Conservation (phyloP, 2,329 filamentous ascomycete genomes). For the Stemphylium vesicarium region DNA sequence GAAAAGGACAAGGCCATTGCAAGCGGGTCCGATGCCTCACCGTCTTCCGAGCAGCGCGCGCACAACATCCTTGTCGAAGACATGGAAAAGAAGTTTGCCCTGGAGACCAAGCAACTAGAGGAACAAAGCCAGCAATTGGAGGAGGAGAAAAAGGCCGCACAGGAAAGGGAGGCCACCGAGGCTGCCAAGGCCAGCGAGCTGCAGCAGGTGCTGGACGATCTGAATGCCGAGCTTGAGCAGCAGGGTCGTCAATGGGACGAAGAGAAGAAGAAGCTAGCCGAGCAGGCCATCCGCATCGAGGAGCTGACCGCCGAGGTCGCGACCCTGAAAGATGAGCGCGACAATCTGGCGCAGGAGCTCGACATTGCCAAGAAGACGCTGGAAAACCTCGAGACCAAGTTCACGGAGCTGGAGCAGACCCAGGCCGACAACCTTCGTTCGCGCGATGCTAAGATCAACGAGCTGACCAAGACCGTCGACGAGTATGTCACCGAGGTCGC, state of each 20-base stretch:
- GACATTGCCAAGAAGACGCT: constrained; percentile 32
- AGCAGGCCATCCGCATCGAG: constrained; percentile 40
- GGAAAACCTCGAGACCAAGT: constrained; percentile 36
- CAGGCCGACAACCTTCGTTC: constrained; percentile 33
- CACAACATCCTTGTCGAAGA: constrained; percentile 39
- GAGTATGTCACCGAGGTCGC: constrained; percentile 31
- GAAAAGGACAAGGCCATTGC: constrained; percentile 42
- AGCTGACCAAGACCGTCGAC: constrained; percentile 35
- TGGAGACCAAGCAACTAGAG: constrained; percentile 42
- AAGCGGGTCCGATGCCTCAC: constrained; percentile 18
- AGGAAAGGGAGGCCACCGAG: constrained; percentile 42
- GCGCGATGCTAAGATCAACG: constrained; percentile 39
- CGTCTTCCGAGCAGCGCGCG: constrained; percentile 22
- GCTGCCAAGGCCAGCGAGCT: constrained; percentile 42
- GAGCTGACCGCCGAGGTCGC: constrained; percentile 32
- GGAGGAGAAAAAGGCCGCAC: constrained; percentile 38
- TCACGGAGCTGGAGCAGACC: constrained; percentile 36
- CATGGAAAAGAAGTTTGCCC: constrained; percentile 46
- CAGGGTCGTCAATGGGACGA: constrained; percentile 45
- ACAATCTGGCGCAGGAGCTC: constrained; percentile 30
- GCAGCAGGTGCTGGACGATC: constrained; percentile 44
- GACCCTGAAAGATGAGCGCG: constrained; percentile 33
- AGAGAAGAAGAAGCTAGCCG: constrained; percentile 45
- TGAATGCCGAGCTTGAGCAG: constrained; percentile 44
- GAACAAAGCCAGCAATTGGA: constrained; percentile 40